phyloP scores from a whole-genome alignment of 805 yeast genomes.

The Jamesozyma rosinii region DNA sequence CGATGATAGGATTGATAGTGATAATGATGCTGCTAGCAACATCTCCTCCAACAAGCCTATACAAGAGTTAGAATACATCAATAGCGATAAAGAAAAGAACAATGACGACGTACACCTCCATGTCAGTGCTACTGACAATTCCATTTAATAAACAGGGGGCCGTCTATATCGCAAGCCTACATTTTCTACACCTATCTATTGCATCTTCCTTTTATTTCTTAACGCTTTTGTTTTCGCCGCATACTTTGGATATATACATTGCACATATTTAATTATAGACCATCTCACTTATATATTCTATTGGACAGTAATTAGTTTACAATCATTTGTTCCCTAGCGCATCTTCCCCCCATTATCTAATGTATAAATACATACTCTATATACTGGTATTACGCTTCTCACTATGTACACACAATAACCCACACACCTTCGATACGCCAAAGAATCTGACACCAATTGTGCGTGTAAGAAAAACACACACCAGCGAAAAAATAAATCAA shows the following conservation, averaged over 20 bases:
- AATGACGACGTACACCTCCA: conserved; percentile 3
- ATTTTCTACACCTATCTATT: no score
- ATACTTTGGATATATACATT: background rate
- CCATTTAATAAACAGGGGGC: no score
- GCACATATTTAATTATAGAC: background rate
- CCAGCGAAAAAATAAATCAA: background rate
- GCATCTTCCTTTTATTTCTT: background rate
- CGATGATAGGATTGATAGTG: conserved; percentile 4
- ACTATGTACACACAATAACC: no score
- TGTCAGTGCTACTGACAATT: background rate
- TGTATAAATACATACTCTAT: no score
- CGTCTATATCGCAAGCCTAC: no score
- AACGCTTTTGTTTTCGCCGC: background rate
- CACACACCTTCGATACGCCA: background rate
- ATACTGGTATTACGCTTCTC: no score
- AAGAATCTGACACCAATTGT: no score
- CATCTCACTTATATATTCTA: background rate
- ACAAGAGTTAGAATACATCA: conserved; percentile 7
- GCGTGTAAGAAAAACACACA: no score
- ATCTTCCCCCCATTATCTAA: no score
- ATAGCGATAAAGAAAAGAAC: conserved; percentile 1
- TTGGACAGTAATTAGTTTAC: no score
- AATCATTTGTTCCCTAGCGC: no score
- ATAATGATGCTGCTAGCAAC: background rate
- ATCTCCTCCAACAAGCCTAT: background rate